Base-by-base conservation (phyloP, 306 rosid species). In the Lathyrus aphaca region DNA sequence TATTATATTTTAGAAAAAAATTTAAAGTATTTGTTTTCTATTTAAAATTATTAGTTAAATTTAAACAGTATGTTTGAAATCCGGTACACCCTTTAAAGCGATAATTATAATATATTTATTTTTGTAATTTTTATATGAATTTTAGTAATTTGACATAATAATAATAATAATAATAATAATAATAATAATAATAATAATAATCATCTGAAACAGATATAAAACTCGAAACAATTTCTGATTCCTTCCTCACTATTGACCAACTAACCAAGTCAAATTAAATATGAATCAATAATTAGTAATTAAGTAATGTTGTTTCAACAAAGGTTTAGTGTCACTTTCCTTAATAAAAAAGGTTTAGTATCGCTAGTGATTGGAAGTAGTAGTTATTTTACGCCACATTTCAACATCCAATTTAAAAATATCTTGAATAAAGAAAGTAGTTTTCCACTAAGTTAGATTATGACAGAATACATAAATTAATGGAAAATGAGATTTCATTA, bases 391-490 rank as follows among this genome's bases (percentile, higher is more conserved):
- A 71, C 50, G 16, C 5, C 19, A 15, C 18, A 60, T 59, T 16
- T 76, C 64, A 51, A 60, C 43, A 66, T 40, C 69, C 40, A 53
- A 53, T 16, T 40, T 4, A 18, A 69, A 69, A 70, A 80, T 70
- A 75, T 70, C 84, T 70, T 15, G 1, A 57, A 27, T 49, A 69
- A 64, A 69, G 38, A 21, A 21, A 21, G 23, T 21, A 21, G 23
- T 21, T n/a, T 66, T 45, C 4, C 50, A 13, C 54, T 21, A 44
- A 64, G 19, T 11, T 5, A 30, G 39, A 15, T 37, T 27, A 17
- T 15, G 25, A 64, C 44, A 13, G 10, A 48, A 46, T 32, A 55
- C 5, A 55, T 17, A 6, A 25, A 55, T 17, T 7, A 49, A 12
- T 61, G 4, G 53, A 23, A 57, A 72, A 13, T 66, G 49, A 55